These are phyloP conservation scores for Penicillium sp. DNA, from an alignment of 2,329 filamentous ascomycete species.

Conservation along the genomic window DNA sequence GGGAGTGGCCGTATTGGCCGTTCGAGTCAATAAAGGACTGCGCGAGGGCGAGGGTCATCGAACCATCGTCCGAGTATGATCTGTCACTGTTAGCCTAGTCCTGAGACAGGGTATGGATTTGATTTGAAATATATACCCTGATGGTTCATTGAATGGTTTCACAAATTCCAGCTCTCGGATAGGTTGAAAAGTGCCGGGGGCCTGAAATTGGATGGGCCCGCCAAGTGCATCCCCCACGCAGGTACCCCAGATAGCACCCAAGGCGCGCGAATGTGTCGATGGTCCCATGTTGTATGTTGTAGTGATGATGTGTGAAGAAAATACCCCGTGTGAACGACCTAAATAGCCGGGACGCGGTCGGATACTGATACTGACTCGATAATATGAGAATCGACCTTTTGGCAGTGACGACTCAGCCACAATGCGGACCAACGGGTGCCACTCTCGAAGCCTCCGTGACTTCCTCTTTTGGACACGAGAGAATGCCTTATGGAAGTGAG, in stretches of 20 bases:
- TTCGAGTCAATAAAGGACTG: constrained; percentile 39
- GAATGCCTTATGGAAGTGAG: not conserved
- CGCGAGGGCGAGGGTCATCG: constrained; percentile 48
- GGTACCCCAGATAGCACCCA: constrained; percentile 42
- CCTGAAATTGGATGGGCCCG: constrained; percentile 45
- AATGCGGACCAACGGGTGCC: not conserved
- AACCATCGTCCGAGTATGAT: constrained; percentile 48
- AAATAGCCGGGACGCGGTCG: not conserved
- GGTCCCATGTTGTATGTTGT: not conserved
- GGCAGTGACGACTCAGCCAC: not conserved
- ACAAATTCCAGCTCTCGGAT: constrained; percentile 39
- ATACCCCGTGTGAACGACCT: not conserved
- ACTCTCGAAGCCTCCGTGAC: not conserved
- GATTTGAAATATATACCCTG: constrained; percentile 30
- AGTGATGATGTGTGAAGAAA: not conserved
- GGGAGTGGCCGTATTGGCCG: constrained; percentile 32
- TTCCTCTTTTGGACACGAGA: not conserved
- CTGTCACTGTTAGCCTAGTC: constrained; percentile 13
- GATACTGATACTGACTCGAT: not conserved
- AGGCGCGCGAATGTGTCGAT: constrained; percentile 7
- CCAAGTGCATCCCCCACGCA: constrained; percentile 49
- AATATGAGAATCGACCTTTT: not conserved
- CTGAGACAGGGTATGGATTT: not conserved
- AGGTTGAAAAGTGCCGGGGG: constrained; percentile 37
- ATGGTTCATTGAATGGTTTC: constrained; percentile 37